Evolutionary conservation across 148 eudicot genomes (phyloP), one percentile per base, ranked within the genome.

Genomic region (Vaccinium darrowii): DNA sequence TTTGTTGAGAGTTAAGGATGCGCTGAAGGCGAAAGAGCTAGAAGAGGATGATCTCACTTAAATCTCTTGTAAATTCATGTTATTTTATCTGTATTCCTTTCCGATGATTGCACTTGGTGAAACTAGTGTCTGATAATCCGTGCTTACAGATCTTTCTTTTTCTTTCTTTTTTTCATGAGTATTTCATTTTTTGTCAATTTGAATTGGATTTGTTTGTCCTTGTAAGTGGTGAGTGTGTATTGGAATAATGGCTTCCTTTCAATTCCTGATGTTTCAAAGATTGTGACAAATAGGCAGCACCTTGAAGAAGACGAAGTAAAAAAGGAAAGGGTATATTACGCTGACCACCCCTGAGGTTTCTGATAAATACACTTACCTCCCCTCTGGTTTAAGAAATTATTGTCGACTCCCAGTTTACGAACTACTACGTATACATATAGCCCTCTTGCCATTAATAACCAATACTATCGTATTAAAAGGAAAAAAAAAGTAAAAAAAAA

Each of bases 21-120:
- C 91, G 18, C 84, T 95, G 86, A 95, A 93, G 91, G 93, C 91
- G 72, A 93, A 93, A 84, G 98, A 95, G 79, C 81, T 89, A 23
- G 96, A 95, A 86, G 98, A 93, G 63, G 98, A 94, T 82, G 98
- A 95, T 90, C 94, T 95, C 82, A 95, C 98, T 84, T 91, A 85
- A 54, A 10, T 58, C 1, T 7, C 43, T 81, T 27, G 36, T 33
- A 21, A 8, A 33, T 21, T 15, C 1, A 11, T 54, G 76, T 74
- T 74, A 25, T 63, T 25, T 25, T 51, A n/a, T 43, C 19, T 51
- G 67, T 23, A 57, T 62, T 60, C 72, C 82, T 25, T 65, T 67
- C 63, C 12, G 56, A 65, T 73, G 87, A 80, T 82, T 85, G 86
- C 10, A 50, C 12, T 56, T 72, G 25, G 76, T 65, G 39, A n/a